A percentile compares a stretch with the other conserved stretches of the same genome.
These are phyloP conservation scores for Digitaria exilis DNA, from an alignment of 202 grass and related monocot species.

Conservation along the genomic window DNA sequence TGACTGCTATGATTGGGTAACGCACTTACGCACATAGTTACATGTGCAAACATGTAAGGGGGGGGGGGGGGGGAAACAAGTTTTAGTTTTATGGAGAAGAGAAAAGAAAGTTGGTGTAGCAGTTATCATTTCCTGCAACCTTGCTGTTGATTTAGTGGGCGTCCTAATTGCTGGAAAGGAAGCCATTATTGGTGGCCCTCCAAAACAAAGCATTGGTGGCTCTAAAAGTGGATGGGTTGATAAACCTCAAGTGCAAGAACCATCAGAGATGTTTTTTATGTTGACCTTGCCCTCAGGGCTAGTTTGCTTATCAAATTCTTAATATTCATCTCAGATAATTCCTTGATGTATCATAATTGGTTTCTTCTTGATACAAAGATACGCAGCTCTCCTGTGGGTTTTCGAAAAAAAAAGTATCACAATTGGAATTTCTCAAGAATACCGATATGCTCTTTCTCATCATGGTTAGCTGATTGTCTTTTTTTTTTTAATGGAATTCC, in stretches of 20 bases:
- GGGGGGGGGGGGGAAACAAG: too few relatives aligned
- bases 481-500: not conserved
- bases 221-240: not conserved
- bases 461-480: not conserved
- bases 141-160: not conserved
- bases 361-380: too few relatives aligned
- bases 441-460: not conserved
- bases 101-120: not conserved
- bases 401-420: too few relatives aligned
- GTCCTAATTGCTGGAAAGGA: slow-evolving; percentile 17
- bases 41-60: too few relatives aligned
- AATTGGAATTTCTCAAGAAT: not conserved
- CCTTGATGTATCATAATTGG: too few relatives aligned
- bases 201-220: not conserved
- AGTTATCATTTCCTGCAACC: slow-evolving; percentile 9
- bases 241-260: not conserved
- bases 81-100: not conserved
- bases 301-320: not conserved
- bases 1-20: slow-evolving; percentile 7
- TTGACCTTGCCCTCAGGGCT: not conserved
- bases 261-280: not conserved
- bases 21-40: too few relatives aligned
- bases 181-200: slow-evolving; percentile 18
- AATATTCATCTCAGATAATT: not conserved
- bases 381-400: too few relatives aligned